A percentile compares a stretch with the other conserved stretches of the same genome.
phyloP scores from a whole-genome alignment of 2,329 filamentous ascomycete species.

The Hymenoscyphus albidus region DNA sequence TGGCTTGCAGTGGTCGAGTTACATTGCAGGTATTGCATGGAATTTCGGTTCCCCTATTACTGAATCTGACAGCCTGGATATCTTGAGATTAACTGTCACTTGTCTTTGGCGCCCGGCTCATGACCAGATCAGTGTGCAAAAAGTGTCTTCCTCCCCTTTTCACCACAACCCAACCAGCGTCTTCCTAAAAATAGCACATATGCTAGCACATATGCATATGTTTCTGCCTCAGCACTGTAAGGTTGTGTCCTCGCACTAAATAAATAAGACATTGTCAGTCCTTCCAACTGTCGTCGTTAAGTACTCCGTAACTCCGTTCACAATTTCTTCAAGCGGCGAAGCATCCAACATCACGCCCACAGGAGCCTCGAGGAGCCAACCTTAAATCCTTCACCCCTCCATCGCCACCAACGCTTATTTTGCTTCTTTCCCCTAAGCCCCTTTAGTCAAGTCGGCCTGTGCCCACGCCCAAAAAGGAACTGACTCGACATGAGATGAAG shows the following conservation, averaged over 20 bases:
- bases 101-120: background rate
- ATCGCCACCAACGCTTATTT: background rate
- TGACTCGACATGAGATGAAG: background rate
- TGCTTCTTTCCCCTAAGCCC: background rate
- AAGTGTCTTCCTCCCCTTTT: background rate
- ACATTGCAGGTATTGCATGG: background rate
- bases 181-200: background rate
- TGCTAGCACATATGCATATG: background rate
- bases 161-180: background rate
- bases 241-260: background rate
- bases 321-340: conserved; percentile 2
- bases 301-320: background rate
- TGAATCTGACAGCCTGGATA: background rate
- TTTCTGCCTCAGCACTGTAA: no score
- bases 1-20: conserved; percentile 5
- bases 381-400: background rate
- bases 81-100: background rate
- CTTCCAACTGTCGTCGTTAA: background rate
- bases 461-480: background rate
- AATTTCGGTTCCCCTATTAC: background rate
- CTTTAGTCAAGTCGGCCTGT: background rate
- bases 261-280: background rate
- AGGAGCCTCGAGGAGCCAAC: background rate
- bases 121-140: background rate
- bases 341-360: background rate